Evolutionary conservation across 139 green algal genomes (phyloP).

Genomic region (Edaphochlamys debaryana): DNA sequence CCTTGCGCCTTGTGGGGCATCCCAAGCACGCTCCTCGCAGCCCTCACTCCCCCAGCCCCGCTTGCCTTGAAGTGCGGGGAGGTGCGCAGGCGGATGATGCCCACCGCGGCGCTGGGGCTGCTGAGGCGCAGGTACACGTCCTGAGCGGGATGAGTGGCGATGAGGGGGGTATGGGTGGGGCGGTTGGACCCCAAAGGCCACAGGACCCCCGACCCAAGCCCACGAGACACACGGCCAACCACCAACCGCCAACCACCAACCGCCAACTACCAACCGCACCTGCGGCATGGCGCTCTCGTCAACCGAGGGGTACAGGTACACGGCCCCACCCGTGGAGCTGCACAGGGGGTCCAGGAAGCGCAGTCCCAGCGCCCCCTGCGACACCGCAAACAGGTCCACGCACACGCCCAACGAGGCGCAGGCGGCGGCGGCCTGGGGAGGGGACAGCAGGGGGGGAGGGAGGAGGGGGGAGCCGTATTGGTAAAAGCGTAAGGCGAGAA

Average conservation of each 20-base stretch:
- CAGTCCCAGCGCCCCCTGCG: conserved; percentile 52
- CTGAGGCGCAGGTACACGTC: conserved; percentile 86
- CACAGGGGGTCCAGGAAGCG: conserved; percentile 65
- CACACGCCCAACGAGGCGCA: conserved; percentile 79
- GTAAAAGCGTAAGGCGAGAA: neutral
- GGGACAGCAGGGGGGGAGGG: neutral
- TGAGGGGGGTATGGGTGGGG: neutral
- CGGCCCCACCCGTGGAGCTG: conserved; percentile 70
- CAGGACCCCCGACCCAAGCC: neutral
- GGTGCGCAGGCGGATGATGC: conserved; percentile 82
- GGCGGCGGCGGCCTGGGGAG: conserved; percentile 63
- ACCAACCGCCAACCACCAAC: too few species aligned
- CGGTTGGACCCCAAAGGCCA: too few species aligned
- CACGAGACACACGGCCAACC: neutral
- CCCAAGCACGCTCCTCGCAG: too few species aligned
- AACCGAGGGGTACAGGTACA: conserved; percentile 80
- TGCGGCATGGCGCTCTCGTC: conserved; percentile 75
- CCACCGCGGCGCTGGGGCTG: conserved; percentile 60
- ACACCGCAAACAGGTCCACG: conserved; percentile 86
- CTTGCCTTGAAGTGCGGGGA: conserved; percentile 77
- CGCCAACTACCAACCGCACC: too few species aligned
- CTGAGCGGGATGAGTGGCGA: conserved; percentile 55
- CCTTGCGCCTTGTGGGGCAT: too few species aligned
- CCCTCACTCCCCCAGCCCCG: too few species aligned
- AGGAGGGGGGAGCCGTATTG: too few species aligned